These are phyloP conservation scores for Termitomyces sp. DNA, from an alignment of 768 basidiomycete species.

Conservation along the genomic window DNA sequence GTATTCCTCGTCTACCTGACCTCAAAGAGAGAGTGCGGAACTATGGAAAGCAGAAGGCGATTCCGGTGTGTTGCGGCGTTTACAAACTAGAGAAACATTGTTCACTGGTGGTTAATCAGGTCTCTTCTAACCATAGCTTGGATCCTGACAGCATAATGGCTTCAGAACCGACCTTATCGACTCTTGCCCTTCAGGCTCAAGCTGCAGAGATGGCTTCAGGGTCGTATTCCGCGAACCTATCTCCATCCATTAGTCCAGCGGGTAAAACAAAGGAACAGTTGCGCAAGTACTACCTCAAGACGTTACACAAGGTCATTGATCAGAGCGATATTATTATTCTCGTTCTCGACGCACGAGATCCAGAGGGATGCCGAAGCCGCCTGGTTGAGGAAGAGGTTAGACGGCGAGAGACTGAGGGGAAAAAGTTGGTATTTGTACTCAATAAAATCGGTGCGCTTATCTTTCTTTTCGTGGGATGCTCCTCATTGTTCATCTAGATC, in stretches of 20 bases:
- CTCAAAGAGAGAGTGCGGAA: slow-evolving; percentile 53
- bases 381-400: slow-evolving; percentile 94
- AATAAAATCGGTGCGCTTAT: slow-evolving; percentile 81
- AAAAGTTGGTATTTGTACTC: slow-evolving; percentile 89
- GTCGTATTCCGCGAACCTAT: slow-evolving; percentile 20
- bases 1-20: slow-evolving; percentile 77
- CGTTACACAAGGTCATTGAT: slow-evolving; percentile 89
- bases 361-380: slow-evolving; percentile 87
- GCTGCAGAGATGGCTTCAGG: slow-evolving; percentile 26
- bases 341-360: slow-evolving; percentile 91
- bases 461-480: not conserved
- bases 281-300: slow-evolving; percentile 68
- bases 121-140: slow-evolving; percentile 18
- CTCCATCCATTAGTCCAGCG: slow-evolving; percentile 23
- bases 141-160: slow-evolving; percentile 68
- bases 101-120: slow-evolving; percentile 1
- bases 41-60: slow-evolving; percentile 42
- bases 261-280: slow-evolving; percentile 64
- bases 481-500: slow-evolving; percentile 42
- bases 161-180: slow-evolving; percentile 56
- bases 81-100: not conserved
- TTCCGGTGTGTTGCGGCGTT: slow-evolving; percentile 26
- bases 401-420: slow-evolving; percentile 79
- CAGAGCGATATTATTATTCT: slow-evolving; percentile 87
- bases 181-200: slow-evolving; percentile 48